These are phyloP conservation scores for Camelina neglecta DNA, from an alignment of 345 rosid species.

Conservation along the genomic window DNA sequence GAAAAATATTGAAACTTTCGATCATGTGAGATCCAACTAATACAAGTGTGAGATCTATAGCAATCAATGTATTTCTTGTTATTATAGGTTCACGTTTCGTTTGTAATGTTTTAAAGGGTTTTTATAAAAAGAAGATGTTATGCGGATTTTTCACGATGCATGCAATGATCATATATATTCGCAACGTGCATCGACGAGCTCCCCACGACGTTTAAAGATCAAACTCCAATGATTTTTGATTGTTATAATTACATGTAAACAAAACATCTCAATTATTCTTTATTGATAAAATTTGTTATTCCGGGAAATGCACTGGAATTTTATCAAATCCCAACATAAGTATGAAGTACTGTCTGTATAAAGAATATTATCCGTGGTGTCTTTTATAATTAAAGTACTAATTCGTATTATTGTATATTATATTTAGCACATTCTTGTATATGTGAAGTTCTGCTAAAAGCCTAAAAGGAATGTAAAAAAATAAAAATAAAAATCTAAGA, in stretches of 20 bases:
- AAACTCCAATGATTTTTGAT: slow-evolving; percentile 12
- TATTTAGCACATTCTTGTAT: not conserved
- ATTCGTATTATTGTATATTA: not conserved
- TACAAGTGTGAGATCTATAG: not conserved
- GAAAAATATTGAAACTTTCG: not conserved
- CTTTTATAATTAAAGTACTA: not conserved
- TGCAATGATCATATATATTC: slow-evolving; percentile 27
- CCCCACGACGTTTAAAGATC: slow-evolving; percentile 31
- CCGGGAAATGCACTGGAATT: not conserved
- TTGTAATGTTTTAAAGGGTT: slow-evolving; percentile 15
- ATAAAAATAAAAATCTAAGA: not conserved
- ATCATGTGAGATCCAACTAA: not conserved
- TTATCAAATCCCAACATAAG: not conserved
- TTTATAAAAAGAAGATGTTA: not conserved
- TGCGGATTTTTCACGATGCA: slow-evolving; percentile 28
- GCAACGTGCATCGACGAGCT: slow-evolving; percentile 42
- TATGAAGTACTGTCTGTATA: too few species aligned
- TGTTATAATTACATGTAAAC: not conserved
- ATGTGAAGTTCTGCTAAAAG: slow-evolving; percentile 1
- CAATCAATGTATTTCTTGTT: not conserved
- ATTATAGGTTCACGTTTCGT: slow-evolving; percentile 11
- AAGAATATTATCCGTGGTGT: not conserved
- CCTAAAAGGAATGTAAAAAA: slow-evolving; percentile 32
- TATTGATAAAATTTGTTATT: not conserved
- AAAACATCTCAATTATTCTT: not conserved